A percentile compares a stretch with the other conserved stretches of the same genome.
phyloP scores from a whole-genome alignment of 1,139 yeast genomes.

The Zygoascus sp. region DNA sequence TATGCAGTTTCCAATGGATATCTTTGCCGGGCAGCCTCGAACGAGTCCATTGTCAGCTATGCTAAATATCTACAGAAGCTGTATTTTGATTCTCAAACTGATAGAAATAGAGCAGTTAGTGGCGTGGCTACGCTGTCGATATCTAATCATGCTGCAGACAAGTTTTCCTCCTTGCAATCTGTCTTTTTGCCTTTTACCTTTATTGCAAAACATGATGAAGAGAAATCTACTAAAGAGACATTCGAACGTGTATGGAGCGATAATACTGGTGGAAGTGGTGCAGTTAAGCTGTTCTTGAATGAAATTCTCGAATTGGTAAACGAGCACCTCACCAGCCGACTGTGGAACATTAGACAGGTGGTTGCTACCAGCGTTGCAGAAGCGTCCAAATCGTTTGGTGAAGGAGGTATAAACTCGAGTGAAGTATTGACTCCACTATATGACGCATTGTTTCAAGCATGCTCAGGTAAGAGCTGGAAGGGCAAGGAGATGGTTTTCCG shows the following conservation, averaged over 20 bases:
- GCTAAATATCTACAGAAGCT: conserved; percentile 48
- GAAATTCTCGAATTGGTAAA: conserved; percentile 59
- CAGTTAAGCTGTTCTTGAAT: conserved; percentile 63
- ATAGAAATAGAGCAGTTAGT: conserved; percentile 48
- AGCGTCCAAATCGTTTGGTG: conserved; percentile 42
- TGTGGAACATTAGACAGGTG: conserved; percentile 62
- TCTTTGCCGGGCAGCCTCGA: conserved; percentile 57
- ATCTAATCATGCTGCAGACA: conserved; percentile 65
- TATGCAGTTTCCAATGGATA: conserved; percentile 83
- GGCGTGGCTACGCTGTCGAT: conserved; percentile 65
- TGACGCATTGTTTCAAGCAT: conserved; percentile 54
- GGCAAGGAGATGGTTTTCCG: conserved; percentile 78
- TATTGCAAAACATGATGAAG: conserved; percentile 68
- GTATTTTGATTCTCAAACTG: conserved; percentile 59
- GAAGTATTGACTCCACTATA: conserved; percentile 43
- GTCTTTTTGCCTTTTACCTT: conserved; percentile 75
- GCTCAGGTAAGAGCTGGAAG: conserved; percentile 78
- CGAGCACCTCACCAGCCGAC: conserved; percentile 49
- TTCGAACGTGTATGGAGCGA: conserved; percentile 77
- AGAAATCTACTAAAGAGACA: conserved; percentile 41
- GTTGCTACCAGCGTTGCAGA: conserved; percentile 68
- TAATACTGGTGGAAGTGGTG: conserved; percentile 67
- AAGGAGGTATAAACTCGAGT: conserved; percentile 31
- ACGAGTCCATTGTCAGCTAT: conserved; percentile 53
- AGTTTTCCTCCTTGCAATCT: conserved; percentile 57